Percentiles rank a stretch among this genome's conserved stretches.
phyloP scores from a whole-genome alignment of 2,329 filamentous ascomycete genomes.

The Cercospora zeina region DNA sequence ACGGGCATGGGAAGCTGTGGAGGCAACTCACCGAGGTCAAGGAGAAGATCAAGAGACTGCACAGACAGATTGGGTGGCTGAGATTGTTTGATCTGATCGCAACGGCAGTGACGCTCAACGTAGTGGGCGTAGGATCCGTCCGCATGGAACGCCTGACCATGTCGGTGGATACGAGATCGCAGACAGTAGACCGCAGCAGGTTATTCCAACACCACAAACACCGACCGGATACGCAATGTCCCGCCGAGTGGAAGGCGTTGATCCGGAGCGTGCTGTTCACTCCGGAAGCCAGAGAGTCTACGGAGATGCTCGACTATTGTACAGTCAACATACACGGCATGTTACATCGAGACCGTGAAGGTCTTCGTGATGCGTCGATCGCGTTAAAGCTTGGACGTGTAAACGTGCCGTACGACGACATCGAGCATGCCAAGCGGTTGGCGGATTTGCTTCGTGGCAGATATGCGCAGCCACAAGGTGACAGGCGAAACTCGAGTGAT shows the following conservation, averaged over 20 bases:
- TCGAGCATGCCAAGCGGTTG: slow-evolving; percentile 62
- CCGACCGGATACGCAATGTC: slow-evolving; percentile 63
- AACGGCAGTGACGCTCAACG: slow-evolving; percentile 71
- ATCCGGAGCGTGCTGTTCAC: slow-evolving; percentile 86
- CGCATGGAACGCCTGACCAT: slow-evolving; percentile 82
- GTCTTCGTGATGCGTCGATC: slow-evolving; percentile 84
- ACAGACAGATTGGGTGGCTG: slow-evolving; percentile 84
- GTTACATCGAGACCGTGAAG: slow-evolving; percentile 79
- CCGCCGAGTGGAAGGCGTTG: slow-evolving; percentile 92
- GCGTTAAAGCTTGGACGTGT: slow-evolving; percentile 87
- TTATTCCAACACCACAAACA: slow-evolving; percentile 79
- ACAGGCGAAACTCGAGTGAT: slow-evolving; percentile 47
- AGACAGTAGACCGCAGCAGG: slow-evolving; percentile 86
- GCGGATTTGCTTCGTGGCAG: slow-evolving; percentile 52
- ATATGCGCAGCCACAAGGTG: slow-evolving; percentile 37
- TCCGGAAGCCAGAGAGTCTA: slow-evolving; percentile 76
- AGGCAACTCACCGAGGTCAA: slow-evolving; percentile 74
- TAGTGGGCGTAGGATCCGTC: slow-evolving; percentile 79
- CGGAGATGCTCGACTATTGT: slow-evolving; percentile 84
- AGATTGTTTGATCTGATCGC: slow-evolving; percentile 86
- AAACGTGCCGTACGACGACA: slow-evolving; percentile 86
- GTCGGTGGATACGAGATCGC: slow-evolving; percentile 84
- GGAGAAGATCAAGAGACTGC: slow-evolving; percentile 80
- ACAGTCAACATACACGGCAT: slow-evolving; percentile 90
- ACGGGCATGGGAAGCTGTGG: slow-evolving; percentile 69